Conservation (phyloP, 2,329 filamentous ascomycete species). For the Tolypocladium inflatum region DNA sequence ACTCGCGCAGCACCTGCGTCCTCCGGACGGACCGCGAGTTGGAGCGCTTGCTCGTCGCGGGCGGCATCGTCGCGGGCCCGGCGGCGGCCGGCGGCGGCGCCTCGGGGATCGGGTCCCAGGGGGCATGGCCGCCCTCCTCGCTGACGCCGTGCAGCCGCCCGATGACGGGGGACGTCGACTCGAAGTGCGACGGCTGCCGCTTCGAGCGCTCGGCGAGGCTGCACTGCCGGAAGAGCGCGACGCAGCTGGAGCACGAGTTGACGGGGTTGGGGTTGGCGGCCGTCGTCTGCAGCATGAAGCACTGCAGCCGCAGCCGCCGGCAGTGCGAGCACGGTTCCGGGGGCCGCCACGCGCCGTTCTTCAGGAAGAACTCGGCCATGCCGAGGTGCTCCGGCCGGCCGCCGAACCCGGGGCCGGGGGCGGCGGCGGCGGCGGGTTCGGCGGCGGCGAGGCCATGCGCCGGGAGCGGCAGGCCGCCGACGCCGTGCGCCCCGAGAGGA, state of each 20-base stretch:
- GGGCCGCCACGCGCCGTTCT: conserved; percentile 31
- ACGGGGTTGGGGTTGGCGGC: conserved; percentile 38
- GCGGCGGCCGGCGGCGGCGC: neutral
- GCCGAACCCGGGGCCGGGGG: neutral
- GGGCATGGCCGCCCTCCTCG: conserved; percentile 20
- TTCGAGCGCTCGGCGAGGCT: conserved; percentile 35
- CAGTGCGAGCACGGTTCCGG: conserved; percentile 34
- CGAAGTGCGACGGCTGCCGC: conserved; percentile 33
- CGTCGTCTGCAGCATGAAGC: conserved; percentile 36
- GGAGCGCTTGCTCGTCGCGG: conserved; percentile 17
- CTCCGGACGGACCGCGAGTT: conserved; percentile 33
- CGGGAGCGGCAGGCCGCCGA: neutral
- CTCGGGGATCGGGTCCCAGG: conserved; percentile 2
- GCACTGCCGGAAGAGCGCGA: conserved; percentile 39
- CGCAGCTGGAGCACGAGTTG: conserved; percentile 38
- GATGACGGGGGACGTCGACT: conserved; percentile 35
- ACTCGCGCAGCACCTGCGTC: conserved; percentile 33
- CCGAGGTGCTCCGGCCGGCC: conserved; percentile 7
- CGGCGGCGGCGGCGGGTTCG: too few species aligned
- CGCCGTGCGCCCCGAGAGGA: neutral
- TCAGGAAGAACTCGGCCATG: conserved; percentile 27
- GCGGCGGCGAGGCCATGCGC: neutral
- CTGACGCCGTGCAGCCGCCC: conserved; percentile 38
- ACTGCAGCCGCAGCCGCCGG: conserved; percentile 32
- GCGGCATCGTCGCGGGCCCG: conserved; percentile 3